Conservation (phyloP, 2,329 filamentous ascomycete genomes). For the Ilyonectria destructans region DNA sequence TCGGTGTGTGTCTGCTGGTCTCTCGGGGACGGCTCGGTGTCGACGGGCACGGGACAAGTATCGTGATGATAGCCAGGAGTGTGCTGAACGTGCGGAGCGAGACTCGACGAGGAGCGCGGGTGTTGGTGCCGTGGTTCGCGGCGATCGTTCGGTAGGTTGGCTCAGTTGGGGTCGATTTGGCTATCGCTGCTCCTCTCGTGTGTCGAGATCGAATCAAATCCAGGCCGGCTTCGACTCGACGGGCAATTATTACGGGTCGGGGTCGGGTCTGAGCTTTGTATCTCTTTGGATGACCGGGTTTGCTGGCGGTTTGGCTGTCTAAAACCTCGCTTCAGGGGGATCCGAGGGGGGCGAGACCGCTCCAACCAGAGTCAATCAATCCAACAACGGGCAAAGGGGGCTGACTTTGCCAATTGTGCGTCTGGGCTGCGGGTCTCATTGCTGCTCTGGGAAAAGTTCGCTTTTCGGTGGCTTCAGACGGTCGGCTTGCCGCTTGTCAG, state of each 20-base stretch:
- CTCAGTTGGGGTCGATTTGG: slow-evolving; percentile 24
- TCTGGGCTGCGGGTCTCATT: slow-evolving; percentile 9
- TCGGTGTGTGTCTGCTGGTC: too few relatives aligned
- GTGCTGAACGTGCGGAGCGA: neutral
- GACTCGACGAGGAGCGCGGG: neutral
- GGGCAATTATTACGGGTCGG: slow-evolving; percentile 10
- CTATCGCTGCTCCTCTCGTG: slow-evolving; percentile 10
- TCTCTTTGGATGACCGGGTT: neutral
- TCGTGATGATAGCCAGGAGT: neutral
- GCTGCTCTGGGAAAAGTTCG: slow-evolving; percentile 7
- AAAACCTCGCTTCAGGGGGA: neutral
- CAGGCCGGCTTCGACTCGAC: neutral
- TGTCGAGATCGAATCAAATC: neutral
- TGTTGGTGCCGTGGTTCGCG: neutral
- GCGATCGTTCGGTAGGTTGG: slow-evolving; percentile 21
- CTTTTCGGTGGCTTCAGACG: neutral
- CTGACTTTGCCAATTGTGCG: neutral
- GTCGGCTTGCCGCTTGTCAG: neutral
- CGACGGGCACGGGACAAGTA: neutral
- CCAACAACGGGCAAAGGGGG: too few relatives aligned
- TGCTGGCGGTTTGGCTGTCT: neutral
- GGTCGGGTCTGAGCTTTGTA: slow-evolving; percentile 5
- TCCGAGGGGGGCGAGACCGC: neutral
- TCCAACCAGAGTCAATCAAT: neutral
- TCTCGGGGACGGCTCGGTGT: neutral